A percentile compares a stretch with the other conserved stretches of the same genome.
Evolutionary conservation across 345 rosid genomes (phyloP).

Genomic region (Lepidium aucheri): DNA sequence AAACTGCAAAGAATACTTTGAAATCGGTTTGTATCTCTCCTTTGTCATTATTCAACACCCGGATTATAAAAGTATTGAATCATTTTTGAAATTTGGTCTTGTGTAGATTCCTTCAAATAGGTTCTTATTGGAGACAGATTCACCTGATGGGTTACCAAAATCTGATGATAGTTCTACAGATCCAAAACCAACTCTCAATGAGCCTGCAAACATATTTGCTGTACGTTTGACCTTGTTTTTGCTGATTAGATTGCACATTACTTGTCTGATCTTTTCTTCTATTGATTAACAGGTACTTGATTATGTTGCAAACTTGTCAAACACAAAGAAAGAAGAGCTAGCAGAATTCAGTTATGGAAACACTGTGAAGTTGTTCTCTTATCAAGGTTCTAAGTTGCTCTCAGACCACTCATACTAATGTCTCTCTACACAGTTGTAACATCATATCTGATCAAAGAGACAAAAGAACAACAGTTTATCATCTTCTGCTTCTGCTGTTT

Average conservation of each 20-base stretch:
- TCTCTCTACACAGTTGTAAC: background rate
- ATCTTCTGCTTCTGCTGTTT: background rate
- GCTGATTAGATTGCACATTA: background rate
- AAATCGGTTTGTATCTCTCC: constrained; percentile 44
- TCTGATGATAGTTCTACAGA: constrained; percentile 19
- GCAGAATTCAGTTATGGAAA: constrained; percentile 57
- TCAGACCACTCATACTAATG: background rate
- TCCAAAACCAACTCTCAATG: constrained; percentile 57
- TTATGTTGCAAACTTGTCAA: constrained; percentile 61
- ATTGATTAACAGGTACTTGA: constrained; percentile 44
- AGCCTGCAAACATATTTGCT: constrained; percentile 67
- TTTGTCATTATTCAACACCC: background rate
- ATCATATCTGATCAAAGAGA: background rate
- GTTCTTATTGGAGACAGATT: constrained; percentile 83
- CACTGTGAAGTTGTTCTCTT: constrained; percentile 55
- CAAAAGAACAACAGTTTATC: too few species aligned
- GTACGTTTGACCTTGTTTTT: constrained; percentile 26
- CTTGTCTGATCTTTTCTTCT: constrained; percentile 21
- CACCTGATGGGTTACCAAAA: constrained; percentile 79
- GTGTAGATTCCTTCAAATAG: constrained; percentile 61
- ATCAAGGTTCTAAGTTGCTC: constrained; percentile 38
- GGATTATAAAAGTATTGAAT: background rate
- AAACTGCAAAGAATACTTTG: constrained; percentile 64
- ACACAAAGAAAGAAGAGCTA: constrained; percentile 51
- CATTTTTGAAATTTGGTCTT: constrained; percentile 6